phyloP scores from a whole-genome alignment of 768 basidiomycete genomes.

The Boletus rubropictus region DNA sequence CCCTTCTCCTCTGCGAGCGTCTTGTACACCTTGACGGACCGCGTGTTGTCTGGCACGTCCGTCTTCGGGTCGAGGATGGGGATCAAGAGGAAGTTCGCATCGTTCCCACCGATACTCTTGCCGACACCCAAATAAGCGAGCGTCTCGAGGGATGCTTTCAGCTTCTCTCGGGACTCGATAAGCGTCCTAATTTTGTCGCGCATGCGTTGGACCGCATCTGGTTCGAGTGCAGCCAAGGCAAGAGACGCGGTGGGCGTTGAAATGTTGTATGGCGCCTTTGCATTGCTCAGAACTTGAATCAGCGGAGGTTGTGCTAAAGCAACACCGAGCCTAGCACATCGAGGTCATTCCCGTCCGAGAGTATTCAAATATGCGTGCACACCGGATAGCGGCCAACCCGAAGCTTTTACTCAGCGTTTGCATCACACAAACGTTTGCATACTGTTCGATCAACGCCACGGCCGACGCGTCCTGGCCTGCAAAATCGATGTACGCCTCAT shows the following conservation, averaged over 20 bases:
- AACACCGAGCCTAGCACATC: constrained; percentile 65
- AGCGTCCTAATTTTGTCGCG: constrained; percentile 57
- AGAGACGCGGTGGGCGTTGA: constrained; percentile 84
- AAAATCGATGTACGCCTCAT: constrained; percentile 98
- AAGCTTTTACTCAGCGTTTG: constrained; percentile 97
- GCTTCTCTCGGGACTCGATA: constrained; percentile 46
- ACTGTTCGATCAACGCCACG: constrained; percentile 66
- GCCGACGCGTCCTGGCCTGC: constrained; percentile 58
- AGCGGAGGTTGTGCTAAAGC: constrained; percentile 86
- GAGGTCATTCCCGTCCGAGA: background rate
- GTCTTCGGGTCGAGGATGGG: constrained; percentile 54
- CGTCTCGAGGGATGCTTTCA: constrained; percentile 46
- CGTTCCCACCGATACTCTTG: constrained; percentile 64
- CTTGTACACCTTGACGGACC: constrained; percentile 67
- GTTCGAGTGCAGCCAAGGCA: constrained; percentile 72
- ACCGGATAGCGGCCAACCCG: constrained; percentile 93
- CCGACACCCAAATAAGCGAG: constrained; percentile 57
- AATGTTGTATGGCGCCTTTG: constrained; percentile 97
- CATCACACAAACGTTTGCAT: constrained; percentile 87
- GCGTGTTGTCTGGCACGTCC: constrained; percentile 46
- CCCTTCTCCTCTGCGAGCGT: constrained; percentile 77
- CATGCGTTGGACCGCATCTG: constrained; percentile 58
- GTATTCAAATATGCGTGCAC: constrained; percentile 17
- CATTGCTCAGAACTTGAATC: constrained; percentile 86
- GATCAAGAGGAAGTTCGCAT: constrained; percentile 88